Conservation (phyloP, 768 basidiomycete species). For the Pleurotus ostreatus region DNA sequence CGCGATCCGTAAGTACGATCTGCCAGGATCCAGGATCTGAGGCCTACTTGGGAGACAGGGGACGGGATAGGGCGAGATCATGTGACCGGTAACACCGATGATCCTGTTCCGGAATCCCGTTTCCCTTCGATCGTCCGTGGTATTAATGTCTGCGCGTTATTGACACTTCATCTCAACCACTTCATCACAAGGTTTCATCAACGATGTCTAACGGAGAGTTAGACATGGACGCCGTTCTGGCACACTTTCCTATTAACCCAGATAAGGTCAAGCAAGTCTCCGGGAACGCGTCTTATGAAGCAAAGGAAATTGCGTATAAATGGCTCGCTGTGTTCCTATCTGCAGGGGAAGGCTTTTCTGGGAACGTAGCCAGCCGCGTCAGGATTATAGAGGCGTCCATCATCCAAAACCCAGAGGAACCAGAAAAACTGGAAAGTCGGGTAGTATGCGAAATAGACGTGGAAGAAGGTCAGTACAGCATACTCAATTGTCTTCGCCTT, state of each 20-base stretch:
- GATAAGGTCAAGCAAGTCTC: slow-evolving; percentile 21
- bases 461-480: slow-evolving; percentile 32
- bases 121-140: too few relatives aligned
- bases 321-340: slow-evolving; percentile 31
- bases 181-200: too few relatives aligned
- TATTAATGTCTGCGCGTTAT: too few relatives aligned
- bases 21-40: background rate
- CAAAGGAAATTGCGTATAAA: slow-evolving; percentile 33
- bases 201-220: background rate
- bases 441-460: slow-evolving; percentile 42
- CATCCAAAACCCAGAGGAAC: slow-evolving; percentile 39
- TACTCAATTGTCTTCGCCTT: background rate
- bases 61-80: background rate
- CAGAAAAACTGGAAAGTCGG: slow-evolving; percentile 36
- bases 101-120: too few relatives aligned
- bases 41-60: background rate
- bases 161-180: too few relatives aligned
- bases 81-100: too few relatives aligned
- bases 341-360: slow-evolving; percentile 25
- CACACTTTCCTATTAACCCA: slow-evolving; percentile 1
- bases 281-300: slow-evolving; percentile 31
- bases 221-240: background rate
- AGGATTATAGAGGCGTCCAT: slow-evolving; percentile 38
- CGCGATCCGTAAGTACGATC: background rate
- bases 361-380: slow-evolving; percentile 22